These are phyloP conservation scores for Paraconiothyrium sp. DNA, from an alignment of 2,329 filamentous ascomycete species.

Conservation along the genomic window DNA sequence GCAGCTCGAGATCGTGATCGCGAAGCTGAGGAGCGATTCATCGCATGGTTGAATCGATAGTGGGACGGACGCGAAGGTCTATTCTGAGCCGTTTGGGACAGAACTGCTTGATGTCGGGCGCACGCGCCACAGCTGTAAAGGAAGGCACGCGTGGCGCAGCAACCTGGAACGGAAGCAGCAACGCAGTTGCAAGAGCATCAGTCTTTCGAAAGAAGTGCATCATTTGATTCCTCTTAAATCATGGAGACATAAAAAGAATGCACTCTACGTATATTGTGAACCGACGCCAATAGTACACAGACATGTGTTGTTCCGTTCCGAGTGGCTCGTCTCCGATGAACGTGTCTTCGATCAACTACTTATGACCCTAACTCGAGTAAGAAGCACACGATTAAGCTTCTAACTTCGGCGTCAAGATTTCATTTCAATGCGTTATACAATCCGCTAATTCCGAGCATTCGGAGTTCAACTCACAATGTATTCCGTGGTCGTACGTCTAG, in stretches of 20 bases:
- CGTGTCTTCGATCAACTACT: no score
- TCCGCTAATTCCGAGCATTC: not conserved
- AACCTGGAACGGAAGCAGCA: not conserved
- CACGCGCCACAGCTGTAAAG: constrained; percentile 4
- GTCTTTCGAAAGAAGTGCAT: not conserved
- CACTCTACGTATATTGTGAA: no score
- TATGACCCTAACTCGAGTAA: no score
- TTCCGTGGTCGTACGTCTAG: not conserved
- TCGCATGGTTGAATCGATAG: constrained; percentile 46
- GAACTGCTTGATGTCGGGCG: not conserved
- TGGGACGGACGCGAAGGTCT: not conserved
- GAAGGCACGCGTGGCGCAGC: not conserved
- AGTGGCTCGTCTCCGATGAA: no score
- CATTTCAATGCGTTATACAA: no score
- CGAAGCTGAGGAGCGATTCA: constrained; percentile 55
- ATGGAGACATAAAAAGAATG: no score
- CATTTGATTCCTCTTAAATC: no score
- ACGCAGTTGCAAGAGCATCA: no score
- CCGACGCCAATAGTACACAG: no score
- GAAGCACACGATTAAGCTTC: no score
- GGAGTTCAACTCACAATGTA: constrained; percentile 6
- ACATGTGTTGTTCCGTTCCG: no score
- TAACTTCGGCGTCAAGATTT: no score
- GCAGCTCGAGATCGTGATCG: constrained; percentile 35
- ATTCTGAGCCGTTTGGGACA: not conserved